A percentile compares a stretch with the other conserved stretches of the same genome.
phyloP scores from a whole-genome alignment of 495 filamentous ascomycete genomes.

The Cryomyces antarcticus region DNA sequence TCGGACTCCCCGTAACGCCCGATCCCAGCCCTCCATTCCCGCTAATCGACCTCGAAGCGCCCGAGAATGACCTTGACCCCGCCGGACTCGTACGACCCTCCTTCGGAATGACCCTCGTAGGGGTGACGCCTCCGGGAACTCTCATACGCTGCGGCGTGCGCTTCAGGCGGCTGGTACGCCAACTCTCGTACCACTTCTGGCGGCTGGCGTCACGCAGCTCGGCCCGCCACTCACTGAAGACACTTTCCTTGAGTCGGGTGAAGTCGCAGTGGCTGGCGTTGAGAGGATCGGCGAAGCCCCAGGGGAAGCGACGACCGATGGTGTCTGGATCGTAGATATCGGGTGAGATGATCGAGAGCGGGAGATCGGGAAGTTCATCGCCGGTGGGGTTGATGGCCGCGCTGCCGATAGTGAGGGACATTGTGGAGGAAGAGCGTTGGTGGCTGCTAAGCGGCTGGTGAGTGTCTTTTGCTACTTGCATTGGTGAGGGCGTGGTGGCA shows the following conservation, averaged over 20 bases:
- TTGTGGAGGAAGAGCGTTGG: conserved; percentile 9
- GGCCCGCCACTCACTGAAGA: conserved; percentile 81
- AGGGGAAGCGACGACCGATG: conserved; percentile 73
- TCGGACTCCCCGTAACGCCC: too few relatives aligned
- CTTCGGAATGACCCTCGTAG: too few relatives aligned
- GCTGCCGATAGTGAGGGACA: conserved; percentile 1
- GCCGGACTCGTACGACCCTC: too few relatives aligned
- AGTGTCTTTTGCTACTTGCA: conserved; percentile 3
- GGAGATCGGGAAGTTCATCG: conserved; percentile 15
- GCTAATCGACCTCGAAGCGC: too few relatives aligned
- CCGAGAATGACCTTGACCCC: too few relatives aligned
- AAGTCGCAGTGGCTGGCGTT: conserved; percentile 88
- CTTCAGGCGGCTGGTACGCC: conserved; percentile 57
- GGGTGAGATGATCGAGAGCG: conserved; percentile 69
- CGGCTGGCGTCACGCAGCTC: conserved; percentile 84
- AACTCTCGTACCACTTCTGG: conserved; percentile 90
- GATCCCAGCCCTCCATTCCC: too few relatives aligned
- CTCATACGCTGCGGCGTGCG: too few relatives aligned
- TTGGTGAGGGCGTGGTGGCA: conserved; percentile 8
- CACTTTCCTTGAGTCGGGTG: conserved; percentile 67
- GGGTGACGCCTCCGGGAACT: too few relatives aligned
- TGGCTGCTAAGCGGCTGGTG: conserved; percentile 2
- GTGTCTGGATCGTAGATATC: conserved; percentile 11
- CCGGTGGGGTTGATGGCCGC: neutral
- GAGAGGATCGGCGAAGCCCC: conserved; percentile 91